Conservation (phyloP, 345 rosid species). For the Syzygium grande region DNA sequence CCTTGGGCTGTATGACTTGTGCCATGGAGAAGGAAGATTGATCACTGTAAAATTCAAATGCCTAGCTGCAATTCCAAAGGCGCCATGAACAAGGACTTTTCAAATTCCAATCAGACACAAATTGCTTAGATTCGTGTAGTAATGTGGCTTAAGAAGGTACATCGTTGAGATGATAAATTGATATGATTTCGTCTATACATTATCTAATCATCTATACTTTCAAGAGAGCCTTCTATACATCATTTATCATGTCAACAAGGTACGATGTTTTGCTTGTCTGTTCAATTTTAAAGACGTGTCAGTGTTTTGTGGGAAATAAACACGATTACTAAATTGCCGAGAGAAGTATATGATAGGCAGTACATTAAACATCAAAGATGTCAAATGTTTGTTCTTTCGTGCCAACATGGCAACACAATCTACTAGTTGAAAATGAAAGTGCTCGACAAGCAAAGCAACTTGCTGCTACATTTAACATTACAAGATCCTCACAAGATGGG, state of each 20-base stretch:
- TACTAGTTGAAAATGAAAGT: neutral
- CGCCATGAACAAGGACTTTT: neutral
- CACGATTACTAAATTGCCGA: too few relatives aligned
- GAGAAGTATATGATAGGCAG: neutral
- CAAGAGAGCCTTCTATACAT: neutral
- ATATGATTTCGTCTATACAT: neutral
- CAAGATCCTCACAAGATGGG: neutral
- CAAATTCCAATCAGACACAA: neutral
- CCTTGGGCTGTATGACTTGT: neutral
- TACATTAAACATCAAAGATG: neutral
- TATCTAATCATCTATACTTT: neutral
- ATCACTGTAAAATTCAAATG: neutral
- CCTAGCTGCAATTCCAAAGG: neutral
- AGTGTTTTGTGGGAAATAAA: too few relatives aligned
- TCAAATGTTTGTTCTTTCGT: neutral
- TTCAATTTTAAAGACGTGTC: too few relatives aligned
- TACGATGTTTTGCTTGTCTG: too few relatives aligned
- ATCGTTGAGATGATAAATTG: neutral
- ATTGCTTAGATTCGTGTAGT: neutral
- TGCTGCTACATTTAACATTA: neutral
- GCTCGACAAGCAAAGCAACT: neutral
- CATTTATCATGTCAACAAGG: neutral
- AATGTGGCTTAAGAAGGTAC: neutral
- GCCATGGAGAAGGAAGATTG: neutral
- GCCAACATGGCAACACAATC: accelerated